Evolutionary conservation across 345 rosid species (phyloP), one percentile per base, ranked within the genome.

Genomic region (Citrus reticulata): DNA sequence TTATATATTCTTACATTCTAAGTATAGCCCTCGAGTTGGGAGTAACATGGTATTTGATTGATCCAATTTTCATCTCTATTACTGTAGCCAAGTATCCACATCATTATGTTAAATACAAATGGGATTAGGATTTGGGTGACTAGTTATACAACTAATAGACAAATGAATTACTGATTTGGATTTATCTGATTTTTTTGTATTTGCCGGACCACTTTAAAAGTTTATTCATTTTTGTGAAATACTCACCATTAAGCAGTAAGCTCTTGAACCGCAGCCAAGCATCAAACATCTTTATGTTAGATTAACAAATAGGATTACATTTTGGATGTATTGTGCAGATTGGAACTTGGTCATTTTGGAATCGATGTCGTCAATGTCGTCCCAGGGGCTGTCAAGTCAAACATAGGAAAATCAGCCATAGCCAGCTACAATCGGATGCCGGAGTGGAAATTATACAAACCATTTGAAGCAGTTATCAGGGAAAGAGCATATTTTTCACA

Each of bases 311-410:
- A 19, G 58, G 58, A 54, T 54, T 54, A 17, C 7, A 19, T 4
- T 54, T 54, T 54, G 7, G 22, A 29, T 65, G 78, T 3, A 72
- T 69, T 77, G 30, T 65, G 83, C 85, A 93, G 99, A 83, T 86
- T 93, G 90, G 98, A 95, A 82, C 93, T 95, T 5, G 72, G 85
- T 34, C 93, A 87, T 60, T 87, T 93, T 6, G 99, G 98, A 69
- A 95, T 95, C 2, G 87, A 91, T 37, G 96, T 92, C 22, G 83
- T 92, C 79, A 88, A 81, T 58, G 93, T 95, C 54, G 97, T 84
- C 22, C 98, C 98, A 0, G 98, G 97, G 82, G 96, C 93, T 37
- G 72, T 93, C 81, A 86, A 78, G 78, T 90, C 99, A n/a, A 95
- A 95, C 88, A 87, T 93, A 14, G 96, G 88, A 59, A 91, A 83